A percentile compares a stretch with the other conserved stretches of the same genome.
These are phyloP conservation scores for Leptographium radiaticola DNA, from an alignment of 2,329 filamentous ascomycete species.

Conservation along the genomic window DNA sequence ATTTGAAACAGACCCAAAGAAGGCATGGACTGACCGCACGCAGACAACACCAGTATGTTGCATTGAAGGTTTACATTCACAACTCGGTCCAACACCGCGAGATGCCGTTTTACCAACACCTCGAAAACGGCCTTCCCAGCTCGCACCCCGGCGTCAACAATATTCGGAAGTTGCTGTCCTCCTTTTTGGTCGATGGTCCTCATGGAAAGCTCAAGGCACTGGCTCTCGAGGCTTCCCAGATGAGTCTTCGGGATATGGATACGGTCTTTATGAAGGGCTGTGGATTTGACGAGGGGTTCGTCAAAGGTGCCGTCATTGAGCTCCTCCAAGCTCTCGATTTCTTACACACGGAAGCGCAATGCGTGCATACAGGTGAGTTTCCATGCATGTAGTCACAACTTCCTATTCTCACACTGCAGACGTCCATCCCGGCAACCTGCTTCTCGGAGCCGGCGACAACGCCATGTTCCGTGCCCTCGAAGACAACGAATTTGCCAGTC, in stretches of 20 bases:
- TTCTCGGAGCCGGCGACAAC: neutral
- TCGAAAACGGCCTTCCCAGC: neutral
- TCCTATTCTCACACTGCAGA: neutral
- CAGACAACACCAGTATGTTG: neutral
- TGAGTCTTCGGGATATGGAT: neutral
- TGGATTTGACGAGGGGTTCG: neutral
- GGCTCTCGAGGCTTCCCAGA: neutral
- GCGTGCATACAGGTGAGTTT: neutral
- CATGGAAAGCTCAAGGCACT: neutral
- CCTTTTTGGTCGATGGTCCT: neutral
- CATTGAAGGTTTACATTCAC: neutral
- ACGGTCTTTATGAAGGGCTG: neutral
- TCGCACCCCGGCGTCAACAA: neutral
- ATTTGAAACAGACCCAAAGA: neutral
- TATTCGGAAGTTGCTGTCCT: neutral
- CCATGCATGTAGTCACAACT: neutral
- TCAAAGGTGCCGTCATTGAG: neutral
- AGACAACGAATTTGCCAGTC: neutral
- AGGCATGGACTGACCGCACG: neutral
- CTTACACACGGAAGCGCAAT: neutral
- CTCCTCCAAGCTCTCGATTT: neutral
- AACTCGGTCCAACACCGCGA: neutral
- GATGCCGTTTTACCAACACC: neutral
- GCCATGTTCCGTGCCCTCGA: neutral
- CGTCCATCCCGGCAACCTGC: neutral